These are phyloP conservation scores for Pleoardoris graminearum DNA, from an alignment of 2,329 filamentous ascomycete genomes.

Conservation along the genomic window DNA sequence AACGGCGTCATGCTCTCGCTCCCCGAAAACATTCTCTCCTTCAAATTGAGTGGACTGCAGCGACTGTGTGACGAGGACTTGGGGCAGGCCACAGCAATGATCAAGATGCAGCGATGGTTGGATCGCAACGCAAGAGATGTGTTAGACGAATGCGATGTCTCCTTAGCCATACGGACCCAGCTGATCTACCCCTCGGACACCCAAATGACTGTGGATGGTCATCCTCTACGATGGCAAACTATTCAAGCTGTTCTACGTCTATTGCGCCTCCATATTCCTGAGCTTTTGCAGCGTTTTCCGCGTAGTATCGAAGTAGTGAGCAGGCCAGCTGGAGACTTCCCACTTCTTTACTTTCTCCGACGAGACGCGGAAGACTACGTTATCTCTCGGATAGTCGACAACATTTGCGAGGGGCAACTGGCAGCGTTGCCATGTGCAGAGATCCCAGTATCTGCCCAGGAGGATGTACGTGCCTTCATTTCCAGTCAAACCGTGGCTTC, in stretches of 20 bases:
- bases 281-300: slow-evolving; percentile 47
- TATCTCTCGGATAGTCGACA: slow-evolving; percentile 29
- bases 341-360: slow-evolving; percentile 60
- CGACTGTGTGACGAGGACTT: slow-evolving; percentile 55
- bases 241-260: slow-evolving; percentile 43
- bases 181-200: slow-evolving; percentile 51
- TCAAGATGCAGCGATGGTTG: slow-evolving; percentile 57
- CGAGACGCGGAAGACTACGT: slow-evolving; percentile 41
- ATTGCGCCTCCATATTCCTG: slow-evolving; percentile 27
- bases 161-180: slow-evolving; percentile 48
- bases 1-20: slow-evolving; percentile 62
- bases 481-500: slow-evolving; percentile 25
- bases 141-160: slow-evolving; percentile 63
- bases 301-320: slow-evolving; percentile 56
- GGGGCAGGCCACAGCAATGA: slow-evolving; percentile 52
- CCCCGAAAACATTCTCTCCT: slow-evolving; percentile 68
- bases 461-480: slow-evolving; percentile 41
- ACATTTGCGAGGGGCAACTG: slow-evolving; percentile 37
- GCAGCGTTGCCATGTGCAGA: slow-evolving; percentile 31
- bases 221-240: slow-evolving; percentile 46
- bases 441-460: slow-evolving; percentile 26
- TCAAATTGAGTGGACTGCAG: slow-evolving; percentile 64
- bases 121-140: slow-evolving; percentile 59
- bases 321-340: slow-evolving; percentile 49
- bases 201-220: slow-evolving; percentile 47